Percentiles rank a stretch among this genome's conserved stretches.
phyloP scores from a whole-genome alignment of 768 basidiomycete species.

The Russula compacta region DNA sequence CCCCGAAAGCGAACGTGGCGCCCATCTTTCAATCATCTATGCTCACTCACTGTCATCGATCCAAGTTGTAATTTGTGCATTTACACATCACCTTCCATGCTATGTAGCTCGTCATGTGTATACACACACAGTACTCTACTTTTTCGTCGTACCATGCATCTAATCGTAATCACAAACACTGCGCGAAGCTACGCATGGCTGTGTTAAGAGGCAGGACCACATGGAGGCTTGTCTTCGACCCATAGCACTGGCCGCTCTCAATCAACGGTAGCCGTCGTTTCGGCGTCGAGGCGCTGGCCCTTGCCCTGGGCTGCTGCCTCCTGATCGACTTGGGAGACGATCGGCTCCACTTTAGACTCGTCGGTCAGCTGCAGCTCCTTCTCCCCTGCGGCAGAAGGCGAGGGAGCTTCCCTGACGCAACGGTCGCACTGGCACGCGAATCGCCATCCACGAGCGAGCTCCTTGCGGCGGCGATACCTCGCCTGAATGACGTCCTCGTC shows the following conservation, averaged over 20 bases:
- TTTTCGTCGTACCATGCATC: conserved; percentile 5
- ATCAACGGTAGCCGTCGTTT: conserved; percentile 8
- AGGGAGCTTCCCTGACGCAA: conserved; percentile 46
- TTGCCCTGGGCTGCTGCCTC: not conserved
- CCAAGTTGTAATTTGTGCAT: conserved; percentile 6
- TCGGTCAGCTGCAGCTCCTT: conserved; percentile 33
- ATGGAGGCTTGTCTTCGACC: not conserved
- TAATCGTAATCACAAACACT: conserved; percentile 2
- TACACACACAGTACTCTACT: conserved; percentile 9
- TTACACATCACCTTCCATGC: not conserved
- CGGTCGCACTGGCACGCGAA: conserved; percentile 67
- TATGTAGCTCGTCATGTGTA: conserved; percentile 1
- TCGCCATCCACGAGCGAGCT: conserved; percentile 74
- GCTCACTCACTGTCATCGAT: conserved; percentile 22
- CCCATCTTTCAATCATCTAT: conserved; percentile 26
- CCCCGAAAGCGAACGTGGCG: not conserved
- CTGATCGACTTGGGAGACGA: conserved; percentile 21
- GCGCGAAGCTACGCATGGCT: conserved; percentile 10
- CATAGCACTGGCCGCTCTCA: not conserved
- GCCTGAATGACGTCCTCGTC: conserved; percentile 47
- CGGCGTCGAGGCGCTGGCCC: conserved; percentile 14
- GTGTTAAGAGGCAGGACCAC: not conserved
- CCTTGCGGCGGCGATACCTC: conserved; percentile 55
- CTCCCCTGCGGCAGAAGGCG: conserved; percentile 17
- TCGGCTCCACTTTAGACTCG: conserved; percentile 39